These are phyloP conservation scores for Haematococcus lacustris DNA, from an alignment of 139 green algal genomes.

Conservation along the genomic window DNA sequence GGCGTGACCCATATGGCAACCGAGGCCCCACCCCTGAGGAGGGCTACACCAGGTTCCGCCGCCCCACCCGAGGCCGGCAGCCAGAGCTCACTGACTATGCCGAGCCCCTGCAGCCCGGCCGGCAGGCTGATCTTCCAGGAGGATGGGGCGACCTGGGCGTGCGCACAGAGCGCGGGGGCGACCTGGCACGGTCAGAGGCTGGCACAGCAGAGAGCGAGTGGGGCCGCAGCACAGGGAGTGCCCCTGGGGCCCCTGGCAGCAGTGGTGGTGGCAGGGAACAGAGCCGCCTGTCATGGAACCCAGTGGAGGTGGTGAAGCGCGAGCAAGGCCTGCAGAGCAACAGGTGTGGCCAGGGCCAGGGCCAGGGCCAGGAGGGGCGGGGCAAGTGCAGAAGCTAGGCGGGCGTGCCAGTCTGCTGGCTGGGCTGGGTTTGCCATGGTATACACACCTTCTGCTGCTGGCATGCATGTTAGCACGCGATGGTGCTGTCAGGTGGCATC, in stretches of 20 bases:
- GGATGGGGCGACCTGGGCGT: no score
- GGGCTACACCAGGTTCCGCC: no score
- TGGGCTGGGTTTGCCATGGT: no score
- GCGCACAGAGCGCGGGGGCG: background rate
- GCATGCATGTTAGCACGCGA: background rate
- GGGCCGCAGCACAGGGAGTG: background rate
- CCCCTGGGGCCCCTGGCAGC: constrained; percentile 13
- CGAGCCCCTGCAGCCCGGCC: no score
- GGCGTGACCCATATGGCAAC: no score
- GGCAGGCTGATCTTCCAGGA: no score
- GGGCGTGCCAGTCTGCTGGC: background rate
- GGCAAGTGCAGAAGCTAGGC: background rate
- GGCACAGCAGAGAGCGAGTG: background rate
- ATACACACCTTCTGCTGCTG: background rate
- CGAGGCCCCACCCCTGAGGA: no score
- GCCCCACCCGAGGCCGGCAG: no score
- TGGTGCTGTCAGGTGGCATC: background rate
- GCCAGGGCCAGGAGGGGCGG: background rate
- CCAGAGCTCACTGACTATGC: no score
- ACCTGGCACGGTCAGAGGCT: background rate
- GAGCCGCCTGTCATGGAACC: constrained; percentile 5
- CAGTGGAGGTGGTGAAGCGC: constrained; percentile 23
- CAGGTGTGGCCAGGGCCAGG: background rate
- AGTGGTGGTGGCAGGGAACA: background rate
- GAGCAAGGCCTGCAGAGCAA: constrained; percentile 45